Base-by-base conservation (phyloP, 805 yeast species). In the Yamadazyma olivae region DNA sequence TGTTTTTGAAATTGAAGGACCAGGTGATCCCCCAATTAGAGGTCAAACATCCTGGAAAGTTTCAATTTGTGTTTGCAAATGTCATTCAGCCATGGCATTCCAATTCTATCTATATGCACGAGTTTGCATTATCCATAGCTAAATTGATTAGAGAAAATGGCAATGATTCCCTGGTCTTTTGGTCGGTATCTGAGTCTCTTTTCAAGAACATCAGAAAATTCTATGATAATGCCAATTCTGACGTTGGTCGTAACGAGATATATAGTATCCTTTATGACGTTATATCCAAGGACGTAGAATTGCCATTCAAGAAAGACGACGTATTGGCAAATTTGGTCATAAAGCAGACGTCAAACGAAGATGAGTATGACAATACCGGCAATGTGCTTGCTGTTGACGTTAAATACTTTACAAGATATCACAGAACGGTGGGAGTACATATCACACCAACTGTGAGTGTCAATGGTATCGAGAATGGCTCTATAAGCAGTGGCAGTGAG, bases 31-130 rank as follows among this genome's bases (percentile, higher is more conserved):
- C 88, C 14, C 43, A 52, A 19, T 58, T 81, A 31, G 66, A 71
- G 32, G 43, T 56, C 20, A 59, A 67, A 36, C 60, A 66, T 34
- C 74, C 80, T 1, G 69, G 68, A 39, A 56, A 72, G 41, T 75
- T 81, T 48, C 75, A 77, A 45, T 71, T 85, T 42, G 74, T 79
- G 8, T 77, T 82, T 56, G 72, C 79, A 43, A 82, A 85, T 51
- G 88, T 81, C 27, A 69, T 83, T n/a, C 96, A 88, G 64, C 93
- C 95, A 46, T 88, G 95, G 95, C 96, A 88, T 56, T 81, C 90
- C 29, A 76, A 79, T 38, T 81, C 91, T 1, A 72, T 76, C 4
- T 59, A 77, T 24, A 64, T 79, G 26, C 82, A 83, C 54, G 95
- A 88, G 52, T 83, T 83, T 27, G 71, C 83, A 0, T 56, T 88